A percentile compares a stretch with the other conserved stretches of the same genome.
Conservation (phyloP, 2,329 filamentous ascomycete genomes). For the Paecilomyces dactylethromorphus region DNA sequence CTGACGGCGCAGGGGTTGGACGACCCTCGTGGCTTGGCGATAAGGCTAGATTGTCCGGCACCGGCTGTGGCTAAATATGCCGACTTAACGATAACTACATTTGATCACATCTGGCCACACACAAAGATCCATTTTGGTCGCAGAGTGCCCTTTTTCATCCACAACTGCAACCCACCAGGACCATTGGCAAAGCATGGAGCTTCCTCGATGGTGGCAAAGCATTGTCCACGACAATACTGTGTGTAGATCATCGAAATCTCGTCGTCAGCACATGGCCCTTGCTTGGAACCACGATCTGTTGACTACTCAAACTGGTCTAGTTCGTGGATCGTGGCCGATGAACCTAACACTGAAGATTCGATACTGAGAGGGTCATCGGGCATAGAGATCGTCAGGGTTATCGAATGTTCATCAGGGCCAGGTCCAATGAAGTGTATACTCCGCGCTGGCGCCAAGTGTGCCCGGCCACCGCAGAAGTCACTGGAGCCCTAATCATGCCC, state of each 20-base stretch:
- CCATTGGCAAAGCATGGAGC: neutral
- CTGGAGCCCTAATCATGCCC: neutral
- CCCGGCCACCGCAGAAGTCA: neutral
- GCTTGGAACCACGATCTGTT: neutral
- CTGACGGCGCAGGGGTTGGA: neutral
- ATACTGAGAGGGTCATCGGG: no score
- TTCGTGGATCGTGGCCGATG: neutral
- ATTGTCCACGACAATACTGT: neutral
- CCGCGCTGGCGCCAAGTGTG: neutral
- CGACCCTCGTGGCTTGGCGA: neutral
- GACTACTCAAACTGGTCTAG: neutral
- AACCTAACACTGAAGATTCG: neutral
- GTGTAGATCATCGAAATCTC: neutral
- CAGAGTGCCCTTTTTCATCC: no score
- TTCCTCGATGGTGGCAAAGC: neutral
- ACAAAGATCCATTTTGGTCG: no score
- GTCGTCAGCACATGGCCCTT: neutral
- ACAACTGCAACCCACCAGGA: neutral
- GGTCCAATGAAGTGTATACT: neutral
- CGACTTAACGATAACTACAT: neutral
- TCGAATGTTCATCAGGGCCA: neutral
- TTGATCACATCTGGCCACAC: neutral
- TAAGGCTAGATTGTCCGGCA: neutral
- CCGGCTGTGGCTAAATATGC: neutral
- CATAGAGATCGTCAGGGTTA: neutral